Conservation (phyloP, 2,329 filamentous ascomycete species). For the Zymoseptoria tritici region DNA sequence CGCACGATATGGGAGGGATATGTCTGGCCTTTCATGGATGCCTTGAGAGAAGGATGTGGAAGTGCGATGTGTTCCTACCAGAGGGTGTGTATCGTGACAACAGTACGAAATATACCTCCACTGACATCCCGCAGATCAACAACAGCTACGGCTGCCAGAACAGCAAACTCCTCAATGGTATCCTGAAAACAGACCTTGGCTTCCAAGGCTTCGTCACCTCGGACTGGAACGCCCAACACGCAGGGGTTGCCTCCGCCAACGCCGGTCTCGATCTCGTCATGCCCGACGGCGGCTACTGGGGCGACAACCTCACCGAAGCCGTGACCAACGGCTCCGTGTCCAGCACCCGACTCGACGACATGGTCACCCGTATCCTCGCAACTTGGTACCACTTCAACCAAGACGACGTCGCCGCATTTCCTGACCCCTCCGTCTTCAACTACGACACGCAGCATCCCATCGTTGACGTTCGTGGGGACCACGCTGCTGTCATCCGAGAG, state of each 20-base stretch:
- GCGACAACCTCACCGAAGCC: constrained; percentile 38
- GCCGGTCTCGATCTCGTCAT: constrained; percentile 60
- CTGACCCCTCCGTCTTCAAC: constrained; percentile 14
- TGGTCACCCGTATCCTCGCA: constrained; percentile 46
- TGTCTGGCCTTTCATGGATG: constrained; percentile 42
- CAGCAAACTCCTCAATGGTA: constrained; percentile 57
- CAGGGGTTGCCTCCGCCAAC: constrained; percentile 52
- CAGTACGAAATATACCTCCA: not conserved
- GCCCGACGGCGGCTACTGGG: constrained; percentile 39
- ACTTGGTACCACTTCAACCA: constrained; percentile 53
- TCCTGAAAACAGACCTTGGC: constrained; percentile 64
- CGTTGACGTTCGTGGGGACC: constrained; percentile 51
- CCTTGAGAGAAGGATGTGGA: constrained; percentile 43
- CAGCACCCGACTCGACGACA: constrained; percentile 50
- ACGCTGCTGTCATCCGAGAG: constrained; percentile 33
- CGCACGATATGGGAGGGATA: constrained; percentile 44
- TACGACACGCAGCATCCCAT: constrained; percentile 34
- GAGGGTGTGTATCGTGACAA: constrained; percentile 30
- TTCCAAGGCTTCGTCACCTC: constrained; percentile 61
- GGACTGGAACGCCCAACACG: constrained; percentile 58
- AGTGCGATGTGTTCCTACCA: constrained; percentile 54
- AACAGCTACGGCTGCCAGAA: constrained; percentile 56
- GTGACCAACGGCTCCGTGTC: constrained; percentile 50
- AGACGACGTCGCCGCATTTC: constrained; percentile 31
- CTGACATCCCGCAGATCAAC: constrained; percentile 39